Evolutionary conservation across 371 early-diverging fungal genomes (phyloP).

Genomic region (Rhizopus arrhizus): DNA sequence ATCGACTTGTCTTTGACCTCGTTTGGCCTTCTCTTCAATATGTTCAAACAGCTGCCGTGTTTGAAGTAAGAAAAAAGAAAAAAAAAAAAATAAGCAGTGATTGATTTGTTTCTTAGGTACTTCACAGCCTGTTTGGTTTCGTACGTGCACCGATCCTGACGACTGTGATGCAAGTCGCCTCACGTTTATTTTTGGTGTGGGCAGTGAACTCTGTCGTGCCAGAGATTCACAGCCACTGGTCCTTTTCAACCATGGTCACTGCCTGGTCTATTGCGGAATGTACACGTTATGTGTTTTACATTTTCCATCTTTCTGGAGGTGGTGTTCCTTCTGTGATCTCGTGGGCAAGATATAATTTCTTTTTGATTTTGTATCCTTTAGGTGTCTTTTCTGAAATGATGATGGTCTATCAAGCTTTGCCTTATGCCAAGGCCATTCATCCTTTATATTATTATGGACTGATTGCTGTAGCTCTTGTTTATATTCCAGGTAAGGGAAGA

Average conservation of each 20-base stretch:
- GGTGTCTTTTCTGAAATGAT: slow-evolving; percentile 87
- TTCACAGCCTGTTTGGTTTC: slow-evolving; percentile 53
- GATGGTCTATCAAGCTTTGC: slow-evolving; percentile 74
- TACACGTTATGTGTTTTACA: slow-evolving; percentile 87
- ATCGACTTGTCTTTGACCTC: slow-evolving; percentile 57
- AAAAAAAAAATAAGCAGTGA: not conserved
- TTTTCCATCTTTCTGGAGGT: slow-evolving; percentile 54
- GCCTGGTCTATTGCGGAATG: slow-evolving; percentile 94
- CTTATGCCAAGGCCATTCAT: slow-evolving; percentile 59
- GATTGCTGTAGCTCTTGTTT: slow-evolving; percentile 59
- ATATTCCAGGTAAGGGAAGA: slow-evolving; percentile 79
- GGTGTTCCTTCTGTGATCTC: slow-evolving; percentile 59
- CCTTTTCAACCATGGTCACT: slow-evolving; percentile 81
- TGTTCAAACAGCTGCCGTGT: slow-evolving; percentile 78
- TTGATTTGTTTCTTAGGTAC: slow-evolving; percentile 7
- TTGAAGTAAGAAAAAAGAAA: slow-evolving; percentile 61
- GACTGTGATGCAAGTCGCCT: slow-evolving; percentile 83
- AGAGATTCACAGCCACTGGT: slow-evolving; percentile 64
- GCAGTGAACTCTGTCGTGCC: slow-evolving; percentile 72
- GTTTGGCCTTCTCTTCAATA: slow-evolving; percentile 59
- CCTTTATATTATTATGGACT: slow-evolving; percentile 59
- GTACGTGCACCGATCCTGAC: slow-evolving; percentile 83
- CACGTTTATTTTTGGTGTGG: slow-evolving; percentile 87
- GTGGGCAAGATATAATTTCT: slow-evolving; percentile 85
- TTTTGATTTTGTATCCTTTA: slow-evolving; percentile 87